Base-by-base conservation (phyloP, 1,139 yeast genomes). In the Nadsonia starkeyi-henricii region DNA sequence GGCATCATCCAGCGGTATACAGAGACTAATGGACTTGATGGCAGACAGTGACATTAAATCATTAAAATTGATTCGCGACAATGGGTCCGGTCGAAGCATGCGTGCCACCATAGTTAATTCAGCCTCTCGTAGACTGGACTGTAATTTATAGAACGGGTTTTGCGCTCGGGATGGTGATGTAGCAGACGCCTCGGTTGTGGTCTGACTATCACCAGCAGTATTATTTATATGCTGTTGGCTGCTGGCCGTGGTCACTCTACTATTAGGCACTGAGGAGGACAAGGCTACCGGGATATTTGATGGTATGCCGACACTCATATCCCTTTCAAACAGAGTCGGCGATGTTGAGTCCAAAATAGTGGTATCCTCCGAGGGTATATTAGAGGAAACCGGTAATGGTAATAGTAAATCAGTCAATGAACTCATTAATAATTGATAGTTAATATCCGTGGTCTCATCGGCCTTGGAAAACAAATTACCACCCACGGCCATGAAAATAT, bases 1-100 rank as follows among this genome's bases (percentile, higher is more conserved):
- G 48, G 33, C 48, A 45, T 50, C 62, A 65, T 47, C 77, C 77
- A 41, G 79, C 77, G 47, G 70, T 71, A 62, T 86, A 78, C 50
- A 81, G 74, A 57, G 69, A 72, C 58, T 59, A 51, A 83, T 82
- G 61, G 81, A 88, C 54, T 91, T 67, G 2, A 88, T 85, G 88
- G 91, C 83, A 63, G 82, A 89, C 65, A 86, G 78, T 57, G 77
- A 79, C 59, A 85, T 66, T 39, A 85, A 74, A 59, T 85, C 93
- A 52, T 73, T 72, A 18, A 85, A 85, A 28, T 78, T 81, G 48
- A 85, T 82, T 63, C 95, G 72, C 56, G 91, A 70, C 28, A 47
- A 50, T 1, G 94, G 89, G 48, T 79, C 77, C 1, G 94, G 94
- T 57, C 81, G 89, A 57, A 85, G 68, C 53, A 85, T 80, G 17